Conservation (phyloP, 2,329 filamentous ascomycete species). For the Rachicladosporium sp. region DNA sequence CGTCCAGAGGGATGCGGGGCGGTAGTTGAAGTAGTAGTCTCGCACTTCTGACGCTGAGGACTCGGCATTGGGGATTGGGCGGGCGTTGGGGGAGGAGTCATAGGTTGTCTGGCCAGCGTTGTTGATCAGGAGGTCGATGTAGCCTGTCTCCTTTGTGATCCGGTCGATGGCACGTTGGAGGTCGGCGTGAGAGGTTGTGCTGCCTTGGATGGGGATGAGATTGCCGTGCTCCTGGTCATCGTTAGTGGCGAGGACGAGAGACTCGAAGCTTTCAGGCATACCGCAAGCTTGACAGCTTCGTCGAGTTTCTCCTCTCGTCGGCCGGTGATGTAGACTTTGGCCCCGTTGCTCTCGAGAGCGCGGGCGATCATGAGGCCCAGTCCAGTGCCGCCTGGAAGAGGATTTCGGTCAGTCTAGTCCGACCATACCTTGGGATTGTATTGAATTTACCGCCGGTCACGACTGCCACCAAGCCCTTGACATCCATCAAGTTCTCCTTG, state of each 20-base stretch:
- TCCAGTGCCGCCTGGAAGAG: slow-evolving; percentile 12
- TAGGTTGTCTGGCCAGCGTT: slow-evolving; percentile 34
- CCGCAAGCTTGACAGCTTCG: slow-evolving; percentile 28
- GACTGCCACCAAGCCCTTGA: slow-evolving; percentile 19
- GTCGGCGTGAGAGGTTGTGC: slow-evolving; percentile 31
- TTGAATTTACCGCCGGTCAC: slow-evolving; percentile 23
- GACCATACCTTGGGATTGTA: too few relatives aligned
- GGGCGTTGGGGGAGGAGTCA: slow-evolving; percentile 20
- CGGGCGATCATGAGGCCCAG: slow-evolving; percentile 26
- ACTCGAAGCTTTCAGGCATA: too few relatives aligned
- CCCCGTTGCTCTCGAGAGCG: slow-evolving; percentile 29
- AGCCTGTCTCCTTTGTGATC: slow-evolving; percentile 30
- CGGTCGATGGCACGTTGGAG: slow-evolving; percentile 30
- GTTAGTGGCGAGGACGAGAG: too few relatives aligned
- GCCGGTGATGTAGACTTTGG: slow-evolving; percentile 35
- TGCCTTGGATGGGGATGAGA: slow-evolving; percentile 31
- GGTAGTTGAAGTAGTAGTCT: slow-evolving; percentile 29
- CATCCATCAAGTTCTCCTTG: slow-evolving; percentile 12
- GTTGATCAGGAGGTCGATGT: slow-evolving; percentile 41
- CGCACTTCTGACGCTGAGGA: slow-evolving; percentile 16
- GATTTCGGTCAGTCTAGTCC: too few relatives aligned
- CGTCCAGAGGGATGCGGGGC: slow-evolving; percentile 32
- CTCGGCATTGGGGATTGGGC: slow-evolving; percentile 27
- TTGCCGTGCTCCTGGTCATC: slow-evolving; percentile 20
- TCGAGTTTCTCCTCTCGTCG: slow-evolving; percentile 30